Evolutionary conservation across 164 flowering plant species (phyloP).

Genomic region (Tinospora cordifolia): DNA sequence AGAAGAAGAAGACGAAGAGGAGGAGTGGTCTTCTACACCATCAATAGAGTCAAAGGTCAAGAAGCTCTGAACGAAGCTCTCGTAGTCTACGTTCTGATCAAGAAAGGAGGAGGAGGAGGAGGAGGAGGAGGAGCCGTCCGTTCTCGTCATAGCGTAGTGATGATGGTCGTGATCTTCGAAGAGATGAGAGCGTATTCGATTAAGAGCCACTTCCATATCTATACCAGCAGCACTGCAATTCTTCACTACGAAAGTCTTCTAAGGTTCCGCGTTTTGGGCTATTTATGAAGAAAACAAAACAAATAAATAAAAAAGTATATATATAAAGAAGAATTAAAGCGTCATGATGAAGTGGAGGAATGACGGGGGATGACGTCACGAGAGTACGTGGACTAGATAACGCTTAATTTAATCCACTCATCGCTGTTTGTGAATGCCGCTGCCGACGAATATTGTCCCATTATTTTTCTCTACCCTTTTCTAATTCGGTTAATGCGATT

Average conservation of each 20-base stretch:
- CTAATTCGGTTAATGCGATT: no score
- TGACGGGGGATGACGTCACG: no score
- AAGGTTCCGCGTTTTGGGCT: neutral
- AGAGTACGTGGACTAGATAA: no score
- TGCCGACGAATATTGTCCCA: no score
- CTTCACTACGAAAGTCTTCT: neutral
- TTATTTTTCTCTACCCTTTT: no score
- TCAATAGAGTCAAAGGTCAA: neutral
- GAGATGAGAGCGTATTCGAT: conserved; percentile 13
- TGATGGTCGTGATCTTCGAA: conserved; percentile 7
- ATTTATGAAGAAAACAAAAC: neutral
- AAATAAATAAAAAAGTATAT: neutral
- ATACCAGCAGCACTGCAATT: no score
- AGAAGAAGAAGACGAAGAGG: no score
- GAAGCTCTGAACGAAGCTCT: conserved; percentile 13
- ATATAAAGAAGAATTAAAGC: no score
- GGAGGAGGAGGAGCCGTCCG: conserved; percentile 8
- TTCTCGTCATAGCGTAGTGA: neutral
- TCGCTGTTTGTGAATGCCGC: no score
- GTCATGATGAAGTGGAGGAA: no score
- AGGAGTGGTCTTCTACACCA: no score
- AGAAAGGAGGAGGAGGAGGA: conserved; percentile 3
- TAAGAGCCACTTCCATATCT: conserved; percentile 16
- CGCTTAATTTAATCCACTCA: no score
- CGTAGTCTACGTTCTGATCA: conserved; percentile 4